Base-by-base conservation (phyloP, 1,139 yeast species). In the Geotrichum klebahnii region DNA sequence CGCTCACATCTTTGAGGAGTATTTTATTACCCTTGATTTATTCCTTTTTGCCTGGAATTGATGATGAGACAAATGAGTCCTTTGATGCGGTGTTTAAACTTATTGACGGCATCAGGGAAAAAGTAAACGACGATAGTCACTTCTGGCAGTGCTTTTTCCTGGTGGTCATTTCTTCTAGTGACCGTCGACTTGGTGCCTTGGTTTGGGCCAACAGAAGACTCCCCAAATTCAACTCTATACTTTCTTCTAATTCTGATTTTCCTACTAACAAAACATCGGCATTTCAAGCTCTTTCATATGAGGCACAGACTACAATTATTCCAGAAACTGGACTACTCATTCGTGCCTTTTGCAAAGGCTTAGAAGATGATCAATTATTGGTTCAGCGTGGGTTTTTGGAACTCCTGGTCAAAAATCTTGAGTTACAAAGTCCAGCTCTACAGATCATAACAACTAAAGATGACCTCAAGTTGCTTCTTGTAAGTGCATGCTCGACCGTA, bases 301-400 rank as follows among this genome's bases (percentile, higher is more conserved):
- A 81, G 54, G 84, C 90, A 0, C 74, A 69, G 51, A 75, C 81
- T 20, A 81, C 76, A 41, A 73, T 87, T 3, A 67, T 76, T 0
- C 95, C 96, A 0, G 95, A 85, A 53, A 78, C 95, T 0, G 96
- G 96, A 0, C 70, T 89, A 12, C 64, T 90, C 45, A 71, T 87
- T 0, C 73, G 96, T 33, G 88, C 95, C 0, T 78, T 92, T 57
- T 78, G 83, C 20, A 70, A 77, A 28, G 86, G 95, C 1, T 70
- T 92, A 28, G 72, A 72, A 35, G 79, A 78, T 8, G 79, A 84
- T 54, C 77, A 76, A 57, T 68, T 86, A 2, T 75, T 90, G 10
- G 89, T 89, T 1, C 90, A 88, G 57, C 75, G 99, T 57, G 97
- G 97, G 0, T 88, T 86, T 57, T 79, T 94, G 61, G 98, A 94